phyloP scores from a whole-genome alignment of 179 eudicot genomes.

The Patellifolia procumbens region DNA sequence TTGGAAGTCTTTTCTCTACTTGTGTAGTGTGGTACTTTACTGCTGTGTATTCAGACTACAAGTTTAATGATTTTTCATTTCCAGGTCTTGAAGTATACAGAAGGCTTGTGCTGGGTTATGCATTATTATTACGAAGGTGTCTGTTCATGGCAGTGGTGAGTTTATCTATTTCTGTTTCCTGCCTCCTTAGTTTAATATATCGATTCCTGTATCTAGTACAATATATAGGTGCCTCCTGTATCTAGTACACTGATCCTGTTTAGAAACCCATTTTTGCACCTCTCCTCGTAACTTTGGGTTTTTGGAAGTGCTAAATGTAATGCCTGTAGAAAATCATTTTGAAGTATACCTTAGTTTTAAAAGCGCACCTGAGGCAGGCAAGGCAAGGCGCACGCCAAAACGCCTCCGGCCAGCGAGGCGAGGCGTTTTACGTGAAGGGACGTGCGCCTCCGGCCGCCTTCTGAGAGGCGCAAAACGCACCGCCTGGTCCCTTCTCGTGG shows the following conservation, averaged over 20 bases:
- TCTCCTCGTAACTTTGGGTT: neutral
- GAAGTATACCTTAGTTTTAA: too few relatives aligned
- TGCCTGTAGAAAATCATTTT: too few relatives aligned
- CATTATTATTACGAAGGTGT: constrained; percentile 99
- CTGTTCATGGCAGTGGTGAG: constrained; percentile 96
- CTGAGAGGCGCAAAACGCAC: too few relatives aligned
- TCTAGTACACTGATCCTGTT: neutral
- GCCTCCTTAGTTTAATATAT: neutral
- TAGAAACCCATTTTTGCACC: neutral
- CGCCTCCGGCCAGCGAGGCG: too few relatives aligned
- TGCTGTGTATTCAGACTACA: neutral
- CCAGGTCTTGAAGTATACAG: constrained; percentile 79
- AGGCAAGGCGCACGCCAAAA: too few relatives aligned
- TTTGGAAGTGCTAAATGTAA: neutral
- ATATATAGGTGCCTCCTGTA: neutral
- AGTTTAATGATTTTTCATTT: constrained; percentile 5
- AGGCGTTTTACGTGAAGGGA: too few relatives aligned
- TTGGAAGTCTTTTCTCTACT: neutral
- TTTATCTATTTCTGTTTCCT: constrained; percentile 3
- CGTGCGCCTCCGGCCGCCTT: too few relatives aligned
- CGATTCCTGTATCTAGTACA: neutral
- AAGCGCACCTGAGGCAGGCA: too few relatives aligned
- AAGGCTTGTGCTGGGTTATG: constrained; percentile 99
- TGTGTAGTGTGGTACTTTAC: neutral
- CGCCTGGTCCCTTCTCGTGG: too few relatives aligned